Percentiles rank a stretch among this genome's conserved stretches.
Conservation (phyloP, 768 basidiomycete genomes). For the Podaxis sp. region DNA sequence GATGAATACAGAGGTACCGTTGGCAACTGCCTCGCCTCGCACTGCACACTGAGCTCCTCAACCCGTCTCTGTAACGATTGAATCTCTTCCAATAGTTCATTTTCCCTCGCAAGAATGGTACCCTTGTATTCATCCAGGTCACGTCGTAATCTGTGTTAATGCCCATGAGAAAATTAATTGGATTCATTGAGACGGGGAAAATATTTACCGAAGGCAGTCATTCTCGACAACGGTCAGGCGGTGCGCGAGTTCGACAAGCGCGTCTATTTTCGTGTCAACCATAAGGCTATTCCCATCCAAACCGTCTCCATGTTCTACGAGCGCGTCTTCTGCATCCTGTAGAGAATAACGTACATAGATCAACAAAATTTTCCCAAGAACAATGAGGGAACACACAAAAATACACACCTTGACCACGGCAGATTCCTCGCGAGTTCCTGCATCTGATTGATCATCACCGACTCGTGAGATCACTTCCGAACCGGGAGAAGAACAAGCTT, state of each 20-base stretch:
- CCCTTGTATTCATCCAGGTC: constrained; percentile 23
- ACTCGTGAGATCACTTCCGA: background rate
- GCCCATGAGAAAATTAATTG: background rate
- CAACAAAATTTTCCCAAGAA: background rate
- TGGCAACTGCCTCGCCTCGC: background rate
- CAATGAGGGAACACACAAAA: background rate
- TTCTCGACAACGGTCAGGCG: constrained; percentile 22
- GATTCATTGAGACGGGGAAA: background rate
- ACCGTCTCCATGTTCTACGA: background rate
- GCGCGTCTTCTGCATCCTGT: background rate
- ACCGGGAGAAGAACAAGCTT: background rate
- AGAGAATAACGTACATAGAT: background rate
- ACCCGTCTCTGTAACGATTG: constrained; percentile 5
- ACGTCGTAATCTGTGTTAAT: constrained; percentile 22
- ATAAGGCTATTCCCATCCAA: background rate
- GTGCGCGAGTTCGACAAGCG: constrained; percentile 11
- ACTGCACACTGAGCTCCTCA: constrained; percentile 1
- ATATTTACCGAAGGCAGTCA: constrained; percentile 29
- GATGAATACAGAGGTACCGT: background rate
- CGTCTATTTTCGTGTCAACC: background rate
- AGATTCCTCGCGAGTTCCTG: background rate
- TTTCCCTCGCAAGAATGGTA: constrained; percentile 26
- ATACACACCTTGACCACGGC: background rate
- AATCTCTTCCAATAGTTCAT: constrained; percentile 28
- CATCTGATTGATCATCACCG: constrained; percentile 2